Base-by-base conservation (phyloP, 768 basidiomycete genomes). In the Filobasidium floriforme region DNA sequence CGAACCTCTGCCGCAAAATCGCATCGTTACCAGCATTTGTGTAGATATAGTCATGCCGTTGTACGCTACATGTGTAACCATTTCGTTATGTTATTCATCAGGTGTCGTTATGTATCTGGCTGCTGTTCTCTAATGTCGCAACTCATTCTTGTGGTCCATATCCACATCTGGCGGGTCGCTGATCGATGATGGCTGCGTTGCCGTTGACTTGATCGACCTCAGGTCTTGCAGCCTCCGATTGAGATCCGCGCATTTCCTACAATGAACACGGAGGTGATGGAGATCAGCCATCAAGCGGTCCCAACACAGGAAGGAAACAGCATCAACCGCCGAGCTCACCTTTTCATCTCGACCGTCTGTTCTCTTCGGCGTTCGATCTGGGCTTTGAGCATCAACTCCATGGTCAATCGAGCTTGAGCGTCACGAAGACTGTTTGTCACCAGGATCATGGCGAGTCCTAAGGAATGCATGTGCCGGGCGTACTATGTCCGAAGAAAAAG, bases 311-410 rank as follows among this genome's bases (percentile, higher is more conserved):
- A 5, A 15, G 14, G 46, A 15, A 49, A 4, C 46, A 49, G 46
- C 46, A 5, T 5, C 14, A 6, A 49, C 46, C 4, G 12, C 5
- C 46, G 46, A 7, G n/a, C 11, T 24, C 57, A 66, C 65, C n/a
- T n/a, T 32, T 61, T 61, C n/a, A 66, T n/a, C 37, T 54, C 19
- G 29, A 15, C 41, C 18, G 65, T 66, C 41, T 66, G 60, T 19
- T 54, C 60, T 61, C 22, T 60, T 12, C 65, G 59, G 4, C 65
- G 65, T 9, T 66, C 65, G 24, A 66, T 37, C 26, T 66, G 65
- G 9, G 49, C 43, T 9, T 59, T 59, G 24, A 66, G 15, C 32
- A 60, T 66, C 49, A 55, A 29, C 32, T 66, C 65, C 11, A 66
- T 26, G 22, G 59, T 66, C 22, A 66, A 28, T 0, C 60, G 65